phyloP scores from a whole-genome alignment of 2,329 filamentous ascomycete genomes.

The Macrophomina pseudophaseolina region DNA sequence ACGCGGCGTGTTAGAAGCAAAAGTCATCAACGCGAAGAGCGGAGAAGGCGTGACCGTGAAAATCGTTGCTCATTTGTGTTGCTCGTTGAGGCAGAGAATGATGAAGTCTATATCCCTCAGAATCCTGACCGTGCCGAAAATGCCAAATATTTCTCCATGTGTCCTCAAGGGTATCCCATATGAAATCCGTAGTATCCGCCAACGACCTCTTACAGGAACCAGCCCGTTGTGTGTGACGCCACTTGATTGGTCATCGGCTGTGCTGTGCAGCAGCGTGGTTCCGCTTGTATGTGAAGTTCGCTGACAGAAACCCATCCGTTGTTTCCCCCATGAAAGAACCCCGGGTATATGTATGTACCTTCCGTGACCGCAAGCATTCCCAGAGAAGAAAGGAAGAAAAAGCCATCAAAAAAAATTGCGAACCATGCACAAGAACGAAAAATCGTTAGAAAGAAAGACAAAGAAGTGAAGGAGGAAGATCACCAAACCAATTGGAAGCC shows the following conservation, averaged over 20 bases:
- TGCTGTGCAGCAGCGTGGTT: not conserved
- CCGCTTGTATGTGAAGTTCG: not conserved
- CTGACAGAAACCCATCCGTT: not conserved
- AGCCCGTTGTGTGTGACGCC: not conserved
- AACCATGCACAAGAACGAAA: slow-evolving; percentile 23
- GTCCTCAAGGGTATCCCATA: slow-evolving; percentile 5
- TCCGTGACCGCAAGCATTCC: not conserved
- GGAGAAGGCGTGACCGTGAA: too few relatives aligned
- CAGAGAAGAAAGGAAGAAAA: not conserved
- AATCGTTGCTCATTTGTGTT: not conserved
- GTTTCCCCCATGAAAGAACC: not conserved
- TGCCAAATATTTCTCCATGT: not conserved
- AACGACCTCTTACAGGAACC: slow-evolving; percentile 6
- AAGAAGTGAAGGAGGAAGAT: not conserved
- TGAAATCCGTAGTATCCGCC: not conserved
- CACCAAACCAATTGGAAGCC: slow-evolving; percentile 6
- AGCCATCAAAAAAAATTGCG: not conserved
- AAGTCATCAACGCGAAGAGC: not conserved
- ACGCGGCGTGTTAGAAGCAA: too few relatives aligned
- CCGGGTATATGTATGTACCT: slow-evolving; percentile 17
- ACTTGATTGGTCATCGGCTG: not conserved
- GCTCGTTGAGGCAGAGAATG: slow-evolving; percentile 3
- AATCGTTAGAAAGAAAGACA: not conserved
- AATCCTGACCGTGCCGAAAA: not conserved
- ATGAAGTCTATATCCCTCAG: slow-evolving; percentile 2